Evolutionary conservation across 2,329 filamentous ascomycete genomes (phyloP).

Genomic region (Aspergillus hiratsukae): DNA sequence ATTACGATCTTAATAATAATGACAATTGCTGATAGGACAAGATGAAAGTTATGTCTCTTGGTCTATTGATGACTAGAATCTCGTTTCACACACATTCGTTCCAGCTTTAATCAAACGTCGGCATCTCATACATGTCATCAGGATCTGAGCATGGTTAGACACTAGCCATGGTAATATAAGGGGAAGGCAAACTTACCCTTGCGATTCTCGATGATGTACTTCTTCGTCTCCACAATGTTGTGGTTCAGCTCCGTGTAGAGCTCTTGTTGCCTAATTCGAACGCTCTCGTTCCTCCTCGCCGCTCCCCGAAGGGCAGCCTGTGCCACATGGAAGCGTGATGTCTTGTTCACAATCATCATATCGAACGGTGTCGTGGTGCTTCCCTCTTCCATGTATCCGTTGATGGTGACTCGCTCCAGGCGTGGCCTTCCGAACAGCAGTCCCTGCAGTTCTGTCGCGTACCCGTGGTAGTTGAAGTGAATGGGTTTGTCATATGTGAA

Average conservation of each 20-base stretch:
- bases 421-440: constrained; percentile 56
- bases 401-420: constrained; percentile 51
- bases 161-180: background rate
- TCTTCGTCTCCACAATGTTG: constrained; percentile 46
- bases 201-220: constrained; percentile 51
- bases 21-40: background rate
- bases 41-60: background rate
- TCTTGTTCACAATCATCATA: constrained; percentile 62
- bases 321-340: constrained; percentile 58
- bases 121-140: constrained; percentile 49
- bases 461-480: constrained; percentile 66
- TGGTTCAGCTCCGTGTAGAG: constrained; percentile 46
- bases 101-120: constrained; percentile 33
- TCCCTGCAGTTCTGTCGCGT: constrained; percentile 56
- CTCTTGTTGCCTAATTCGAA: constrained; percentile 44
- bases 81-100: background rate
- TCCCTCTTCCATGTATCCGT: constrained; percentile 61
- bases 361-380: constrained; percentile 65
- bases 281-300: constrained; percentile 45
- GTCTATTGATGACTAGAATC: background rate
- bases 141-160: constrained; percentile 39
- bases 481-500: constrained; percentile 55
- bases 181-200: constrained; percentile 42
- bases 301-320: constrained; percentile 50
- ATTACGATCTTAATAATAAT: background rate